A percentile compares a stretch with the other conserved stretches of the same genome.
Evolutionary conservation across 1,139 yeast genomes (phyloP).

Genomic region (Spathaspora sp.): DNA sequence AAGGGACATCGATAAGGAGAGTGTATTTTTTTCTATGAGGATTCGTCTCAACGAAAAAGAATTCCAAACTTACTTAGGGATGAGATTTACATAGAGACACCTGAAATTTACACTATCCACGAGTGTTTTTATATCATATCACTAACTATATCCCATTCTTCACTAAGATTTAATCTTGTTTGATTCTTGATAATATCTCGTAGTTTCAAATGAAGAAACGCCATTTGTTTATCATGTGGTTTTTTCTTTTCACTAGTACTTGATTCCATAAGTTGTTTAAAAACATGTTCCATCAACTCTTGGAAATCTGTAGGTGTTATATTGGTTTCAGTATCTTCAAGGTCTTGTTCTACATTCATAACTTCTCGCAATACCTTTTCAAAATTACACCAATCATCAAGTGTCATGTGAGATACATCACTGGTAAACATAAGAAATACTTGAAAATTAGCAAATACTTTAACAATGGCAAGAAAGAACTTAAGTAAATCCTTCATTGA

Average conservation of each 20-base stretch:
- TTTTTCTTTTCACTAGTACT: slow-evolving; percentile 3
- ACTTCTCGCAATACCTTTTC: slow-evolving; percentile 9
- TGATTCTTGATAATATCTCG: slow-evolving; percentile 26
- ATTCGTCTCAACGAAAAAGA: background rate
- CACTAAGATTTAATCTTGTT: slow-evolving; percentile 25
- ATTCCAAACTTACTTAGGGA: background rate
- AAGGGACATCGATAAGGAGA: background rate
- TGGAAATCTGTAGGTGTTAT: slow-evolving; percentile 9
- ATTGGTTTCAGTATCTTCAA: background rate
- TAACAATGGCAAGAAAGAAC: slow-evolving; percentile 38
- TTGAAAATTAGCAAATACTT: slow-evolving; percentile 38
- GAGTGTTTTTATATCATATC: slow-evolving; percentile 23
- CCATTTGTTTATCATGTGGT: slow-evolving; percentile 11
- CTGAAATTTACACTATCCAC: slow-evolving; percentile 9
- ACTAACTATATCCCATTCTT: slow-evolving; percentile 47
- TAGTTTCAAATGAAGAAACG: slow-evolving; percentile 24
- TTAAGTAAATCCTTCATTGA: slow-evolving; percentile 39
- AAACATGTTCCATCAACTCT: slow-evolving; percentile 26
- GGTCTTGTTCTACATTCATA: slow-evolving; percentile 6
- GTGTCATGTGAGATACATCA: slow-evolving; percentile 5
- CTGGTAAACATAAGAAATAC: slow-evolving; percentile 21
- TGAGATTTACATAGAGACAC: slow-evolving; percentile 2
- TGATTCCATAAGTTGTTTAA: slow-evolving; percentile 22
- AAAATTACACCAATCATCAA: slow-evolving; percentile 14
- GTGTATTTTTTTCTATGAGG: background rate